Evolutionary conservation across 2,329 filamentous ascomycete genomes (phyloP), one percentile per base, ranked within the genome.

Genomic region (Polytolypa hystricis): DNA sequence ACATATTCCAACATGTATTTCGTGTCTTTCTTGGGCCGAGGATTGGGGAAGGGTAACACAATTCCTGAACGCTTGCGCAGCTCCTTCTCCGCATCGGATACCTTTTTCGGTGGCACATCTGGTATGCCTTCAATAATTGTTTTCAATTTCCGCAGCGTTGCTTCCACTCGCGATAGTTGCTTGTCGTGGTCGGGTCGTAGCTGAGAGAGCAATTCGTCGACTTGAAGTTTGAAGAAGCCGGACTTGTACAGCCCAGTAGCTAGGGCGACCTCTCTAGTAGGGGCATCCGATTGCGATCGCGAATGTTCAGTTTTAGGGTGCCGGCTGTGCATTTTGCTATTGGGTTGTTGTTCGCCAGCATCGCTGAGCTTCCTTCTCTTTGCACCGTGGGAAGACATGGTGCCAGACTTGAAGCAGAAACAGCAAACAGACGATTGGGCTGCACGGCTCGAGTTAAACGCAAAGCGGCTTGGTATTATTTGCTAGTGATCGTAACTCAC

Each of bases 41-140:
- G 86, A n/a, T 80, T 70, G 11, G 89, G 85, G 52, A 85, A 95
- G 0, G 91, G 91, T 32, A 94, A 73, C n/a, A 66, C 60, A 40
- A 93, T 70, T 33, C 74, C 75, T 52, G 78, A 69, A 27, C 70
- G 69, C 57, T 77, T 80, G 47, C 82, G 75, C 49, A 77, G 51
- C 15, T 84, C 71, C 42, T 71, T 74, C 52, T 78, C 67, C 0
- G 84, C 85, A 48, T 91, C 77, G 21, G 61, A 48, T 35, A 91
- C 65, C 20, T 64, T 49, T 32, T 70, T 58, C 16, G 72, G 56
- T 11, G 63, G 60, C 35, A 63, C 62, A 31, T 67, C 61, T 10
- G 71, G 67, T 23, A 79, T 65, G 12, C 60, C 55, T 56, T 79
- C 74, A 44, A 81, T 73, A 12, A 67, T 57, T 19, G 52, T 56